Base-by-base conservation (phyloP, 164 flowering plant genomes). In the Vitis amurensis region DNA sequence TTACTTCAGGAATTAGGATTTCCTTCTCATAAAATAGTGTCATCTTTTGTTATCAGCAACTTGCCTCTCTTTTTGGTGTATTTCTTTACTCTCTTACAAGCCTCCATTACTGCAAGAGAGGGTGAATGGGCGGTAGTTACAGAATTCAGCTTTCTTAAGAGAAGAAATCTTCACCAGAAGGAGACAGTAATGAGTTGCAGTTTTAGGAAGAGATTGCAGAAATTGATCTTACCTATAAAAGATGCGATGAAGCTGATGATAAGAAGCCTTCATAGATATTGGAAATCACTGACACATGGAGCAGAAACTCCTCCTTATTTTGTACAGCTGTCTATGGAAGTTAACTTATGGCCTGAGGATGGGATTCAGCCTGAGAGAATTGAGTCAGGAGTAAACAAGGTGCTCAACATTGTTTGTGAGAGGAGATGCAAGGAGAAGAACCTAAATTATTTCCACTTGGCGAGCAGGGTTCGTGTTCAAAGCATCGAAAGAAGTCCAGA, bases 221-320 rank as follows among this genome's bases (percentile, higher is more conserved):
- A 37, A 55, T 55, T 79, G 29, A 31, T 83, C 19, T 76, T 72
- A 62, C 76, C 81, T 23, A 58, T 81, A 55, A 76, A 31, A 63
- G 79, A 76, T 69, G 27, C 73, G 58, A 58, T 79, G 8, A 75
- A 60, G 50, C 74, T 68, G 78, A 66, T 85, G 13, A 56, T 68
- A 27, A 77, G 76, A 71, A 73, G 80, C 75, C 77, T 85, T 16
- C 77, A 11, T 63, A 78, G 91, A 68, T 90, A 90, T 72, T 90
- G 94, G 89, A 87, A 85, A 74, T 89, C 97, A 61, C 70, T 92
- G 71, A 90, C 87, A 3, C 80, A 81, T 31, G 97, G 89, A 70
- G 86, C 93, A 61, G 97, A 92, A 78, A 84, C 95, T 66, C 95
- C 97, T 51, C 97, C 97, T n/a, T 85, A 86, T 74, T 90, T 90